phyloP scores from a whole-genome alignment of 2,329 filamentous ascomycete genomes.

The Colletotrichum sidae region DNA sequence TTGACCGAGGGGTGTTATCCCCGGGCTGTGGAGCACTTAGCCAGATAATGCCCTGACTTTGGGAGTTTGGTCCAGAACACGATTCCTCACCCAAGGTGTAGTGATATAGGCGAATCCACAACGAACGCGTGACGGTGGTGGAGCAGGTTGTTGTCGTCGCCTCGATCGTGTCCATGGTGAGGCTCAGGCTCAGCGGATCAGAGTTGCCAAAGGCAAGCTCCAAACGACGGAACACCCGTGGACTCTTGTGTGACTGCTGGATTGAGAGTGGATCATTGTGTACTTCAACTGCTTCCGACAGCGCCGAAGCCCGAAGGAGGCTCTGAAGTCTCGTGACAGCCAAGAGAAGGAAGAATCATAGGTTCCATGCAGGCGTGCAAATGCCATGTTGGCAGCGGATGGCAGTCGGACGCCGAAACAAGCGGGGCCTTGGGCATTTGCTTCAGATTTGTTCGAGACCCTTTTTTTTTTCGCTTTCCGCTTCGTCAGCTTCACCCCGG shows the following conservation, averaged over 20 bases:
- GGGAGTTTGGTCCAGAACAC: neutral
- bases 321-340: slow-evolving; percentile 16
- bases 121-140: slow-evolving; percentile 19
- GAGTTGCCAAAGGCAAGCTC: neutral
- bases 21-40: neutral
- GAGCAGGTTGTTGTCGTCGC: slow-evolving; percentile 2
- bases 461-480: slow-evolving; percentile 2
- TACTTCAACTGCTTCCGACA: neutral
- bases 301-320: slow-evolving; percentile 16
- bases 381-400: slow-evolving; percentile 10
- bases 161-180: slow-evolving; percentile 6
- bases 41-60: neutral
- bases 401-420: slow-evolving; percentile 23
- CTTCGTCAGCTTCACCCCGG: slow-evolving; percentile 9
- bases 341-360: neutral
- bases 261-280: neutral
- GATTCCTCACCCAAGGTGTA: slow-evolving; percentile 6
- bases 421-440: neutral
- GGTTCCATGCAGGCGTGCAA: slow-evolving; percentile 1
- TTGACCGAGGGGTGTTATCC: neutral
- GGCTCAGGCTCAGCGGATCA: neutral
- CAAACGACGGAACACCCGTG: neutral
- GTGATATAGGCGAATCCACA: neutral
- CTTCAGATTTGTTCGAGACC: neutral
- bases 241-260: neutral